These are phyloP conservation scores for Cytospora piceae DNA, from an alignment of 2,329 filamentous ascomycete genomes.

Conservation along the genomic window DNA sequence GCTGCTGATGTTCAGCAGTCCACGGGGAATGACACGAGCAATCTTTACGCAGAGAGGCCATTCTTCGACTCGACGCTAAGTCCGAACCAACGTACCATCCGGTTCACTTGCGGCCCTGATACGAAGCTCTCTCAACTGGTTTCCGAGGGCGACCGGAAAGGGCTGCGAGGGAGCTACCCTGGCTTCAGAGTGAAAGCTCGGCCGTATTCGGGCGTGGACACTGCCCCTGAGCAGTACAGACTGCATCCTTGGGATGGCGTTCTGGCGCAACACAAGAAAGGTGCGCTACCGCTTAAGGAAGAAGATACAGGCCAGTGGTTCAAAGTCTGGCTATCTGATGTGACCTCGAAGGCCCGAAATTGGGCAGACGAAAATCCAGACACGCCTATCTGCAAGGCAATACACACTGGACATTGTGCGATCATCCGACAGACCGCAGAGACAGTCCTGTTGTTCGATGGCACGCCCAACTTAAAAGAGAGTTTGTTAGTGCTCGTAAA, in stretches of 20 bases:
- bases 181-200: neutral
- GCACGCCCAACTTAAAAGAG: neutral
- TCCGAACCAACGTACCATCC: too few species aligned
- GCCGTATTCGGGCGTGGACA: neutral
- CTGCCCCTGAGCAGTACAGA: neutral
- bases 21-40: too few species aligned
- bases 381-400: neutral
- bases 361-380: too few species aligned
- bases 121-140: neutral
- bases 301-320: neutral
- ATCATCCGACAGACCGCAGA: neutral
- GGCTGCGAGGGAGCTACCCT: neutral
- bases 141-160: neutral
- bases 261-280: neutral
- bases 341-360: too few species aligned
- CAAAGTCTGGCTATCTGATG: neutral
- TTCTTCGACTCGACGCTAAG: too few species aligned
- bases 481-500: neutral
- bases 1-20: neutral
- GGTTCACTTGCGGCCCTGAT: too few species aligned
- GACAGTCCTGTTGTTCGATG: too few species aligned
- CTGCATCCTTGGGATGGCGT: neutral
- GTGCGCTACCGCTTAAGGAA: neutral
- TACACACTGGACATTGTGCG: conserved; percentile 5
- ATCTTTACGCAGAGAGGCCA: neutral